These are phyloP conservation scores for Taiwanofungus camphoratus DNA, from an alignment of 1,284 basidiomycete species.

Conservation along the genomic window DNA sequence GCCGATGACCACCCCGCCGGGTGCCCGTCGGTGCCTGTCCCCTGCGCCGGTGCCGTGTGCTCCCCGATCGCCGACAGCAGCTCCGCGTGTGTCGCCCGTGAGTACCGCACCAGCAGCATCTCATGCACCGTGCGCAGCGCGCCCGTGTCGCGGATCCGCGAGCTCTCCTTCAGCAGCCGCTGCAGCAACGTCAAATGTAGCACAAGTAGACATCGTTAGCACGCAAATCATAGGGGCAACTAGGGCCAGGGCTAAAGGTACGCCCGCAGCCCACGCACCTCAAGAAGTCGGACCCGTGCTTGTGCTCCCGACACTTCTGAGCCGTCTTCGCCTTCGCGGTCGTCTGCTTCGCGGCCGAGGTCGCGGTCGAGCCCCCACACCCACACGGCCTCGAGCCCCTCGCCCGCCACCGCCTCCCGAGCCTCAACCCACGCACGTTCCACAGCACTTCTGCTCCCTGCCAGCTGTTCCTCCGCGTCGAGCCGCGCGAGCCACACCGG, in stretches of 20 bases:
- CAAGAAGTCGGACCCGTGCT: constrained; percentile 26
- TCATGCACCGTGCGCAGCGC: constrained; percentile 38
- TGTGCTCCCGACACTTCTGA: constrained; percentile 16
- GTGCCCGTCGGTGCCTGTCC: background rate
- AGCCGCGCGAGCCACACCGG: constrained; percentile 51
- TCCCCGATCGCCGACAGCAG: constrained; percentile 9
- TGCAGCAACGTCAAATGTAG: too few species aligned
- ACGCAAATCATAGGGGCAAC: background rate
- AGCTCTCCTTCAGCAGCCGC: constrained; percentile 44
- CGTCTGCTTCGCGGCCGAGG: constrained; percentile 10
- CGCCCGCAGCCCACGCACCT: constrained; percentile 29
- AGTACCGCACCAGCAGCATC: constrained; percentile 41
- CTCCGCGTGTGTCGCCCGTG: constrained; percentile 16
- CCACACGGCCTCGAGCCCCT: constrained; percentile 40
- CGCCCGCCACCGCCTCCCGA: constrained; percentile 30
- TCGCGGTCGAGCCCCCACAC: constrained; percentile 39
- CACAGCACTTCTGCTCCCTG: constrained; percentile 21
- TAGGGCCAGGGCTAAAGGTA: background rate
- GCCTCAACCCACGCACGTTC: constrained; percentile 38
- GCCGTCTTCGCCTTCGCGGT: constrained; percentile 16
- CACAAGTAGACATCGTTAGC: background rate
- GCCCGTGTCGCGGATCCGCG: constrained; percentile 34
- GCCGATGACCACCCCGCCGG: constrained; percentile 6
- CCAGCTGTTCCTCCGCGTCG: constrained; percentile 35
- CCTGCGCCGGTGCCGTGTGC: background rate